These are phyloP conservation scores for Symbiodinium pilosum DNA, from an alignment of 73 alveolate genomes.

Conservation along the genomic window DNA sequence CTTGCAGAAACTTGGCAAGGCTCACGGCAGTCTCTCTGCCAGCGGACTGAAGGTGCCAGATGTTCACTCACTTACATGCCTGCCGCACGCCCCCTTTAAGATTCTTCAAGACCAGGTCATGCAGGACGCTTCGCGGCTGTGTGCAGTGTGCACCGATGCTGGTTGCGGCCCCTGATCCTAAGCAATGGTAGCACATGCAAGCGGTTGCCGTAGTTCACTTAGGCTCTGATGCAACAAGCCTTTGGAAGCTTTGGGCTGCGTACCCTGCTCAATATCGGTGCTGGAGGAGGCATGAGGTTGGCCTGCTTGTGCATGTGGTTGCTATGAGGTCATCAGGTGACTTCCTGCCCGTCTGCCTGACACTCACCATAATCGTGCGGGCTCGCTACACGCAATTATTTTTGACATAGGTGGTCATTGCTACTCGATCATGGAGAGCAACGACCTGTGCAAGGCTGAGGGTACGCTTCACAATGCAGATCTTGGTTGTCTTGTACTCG, in stretches of 20 bases:
- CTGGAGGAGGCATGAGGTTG: neutral
- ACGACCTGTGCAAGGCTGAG: slow-evolving; percentile 41
- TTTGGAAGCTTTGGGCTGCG: slow-evolving; percentile 60
- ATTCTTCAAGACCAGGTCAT: neutral
- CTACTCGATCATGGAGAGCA: slow-evolving; percentile 63
- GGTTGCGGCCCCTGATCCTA: neutral
- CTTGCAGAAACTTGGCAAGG: neutral
- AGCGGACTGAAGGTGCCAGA: slow-evolving; percentile 41
- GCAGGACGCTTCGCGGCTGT: slow-evolving; percentile 51
- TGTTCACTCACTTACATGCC: neutral
- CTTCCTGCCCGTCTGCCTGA: slow-evolving; percentile 46
- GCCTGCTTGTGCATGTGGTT: neutral
- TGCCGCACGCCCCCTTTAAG: too few relatives aligned
- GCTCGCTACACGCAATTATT: neutral
- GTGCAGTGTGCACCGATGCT: slow-evolving; percentile 41
- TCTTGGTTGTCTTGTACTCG: too few relatives aligned
- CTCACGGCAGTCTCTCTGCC: slow-evolving; percentile 49
- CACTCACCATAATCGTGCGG: neutral
- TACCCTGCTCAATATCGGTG: neutral
- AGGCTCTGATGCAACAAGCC: slow-evolving; percentile 17
- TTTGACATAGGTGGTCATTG: slow-evolving; percentile 63
- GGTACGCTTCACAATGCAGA: neutral
- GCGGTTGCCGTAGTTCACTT: neutral
- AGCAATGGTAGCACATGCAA: too few relatives aligned
- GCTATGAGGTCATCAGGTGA: neutral